These are phyloP conservation scores for Chernovozyma sophiae-reginae DNA, from an alignment of 1,139 yeast species.

Conservation along the genomic window DNA sequence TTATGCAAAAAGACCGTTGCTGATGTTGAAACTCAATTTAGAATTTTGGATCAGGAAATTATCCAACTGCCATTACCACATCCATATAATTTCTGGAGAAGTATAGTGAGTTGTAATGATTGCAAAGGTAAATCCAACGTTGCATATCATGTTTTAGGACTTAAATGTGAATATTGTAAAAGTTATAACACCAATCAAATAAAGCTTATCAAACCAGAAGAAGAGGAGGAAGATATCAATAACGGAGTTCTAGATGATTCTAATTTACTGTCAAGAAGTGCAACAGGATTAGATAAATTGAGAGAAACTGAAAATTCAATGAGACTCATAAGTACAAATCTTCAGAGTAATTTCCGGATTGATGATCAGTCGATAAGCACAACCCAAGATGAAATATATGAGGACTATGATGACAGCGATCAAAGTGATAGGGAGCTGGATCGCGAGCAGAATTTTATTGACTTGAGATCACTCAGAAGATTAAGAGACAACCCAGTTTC, in stretches of 20 bases:
- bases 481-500: conserved; percentile 19
- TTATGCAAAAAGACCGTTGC: conserved; percentile 79
- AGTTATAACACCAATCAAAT: conserved; percentile 82
- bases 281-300: conserved; percentile 6
- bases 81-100: conserved; percentile 73
- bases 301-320: conserved; percentile 17
- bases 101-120: conserved; percentile 80
- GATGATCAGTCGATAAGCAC: conserved; percentile 17
- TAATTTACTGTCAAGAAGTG: conserved; percentile 6
- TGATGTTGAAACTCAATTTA: conserved; percentile 84
- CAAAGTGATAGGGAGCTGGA: conserved; percentile 7
- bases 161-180: conserved; percentile 80
- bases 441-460: conserved; percentile 2
- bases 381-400: conserved; percentile 12
- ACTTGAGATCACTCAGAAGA: conserved; percentile 10
- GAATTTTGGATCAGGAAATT: conserved; percentile 82
- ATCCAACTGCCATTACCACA: conserved; percentile 71
- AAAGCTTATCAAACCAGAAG: conserved; percentile 56
- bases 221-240: conserved; percentile 31
- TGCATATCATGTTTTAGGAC: conserved; percentile 77
- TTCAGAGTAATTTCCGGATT: conserved; percentile 37
- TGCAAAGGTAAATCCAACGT: conserved; percentile 81
- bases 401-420: conserved; percentile 20
- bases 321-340: conserved; percentile 32
- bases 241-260: neutral